Evolutionary conservation across 2,329 filamentous ascomycete species (phyloP), one percentile per base, ranked within the genome.

Genomic region (Neonectria faginata): DNA sequence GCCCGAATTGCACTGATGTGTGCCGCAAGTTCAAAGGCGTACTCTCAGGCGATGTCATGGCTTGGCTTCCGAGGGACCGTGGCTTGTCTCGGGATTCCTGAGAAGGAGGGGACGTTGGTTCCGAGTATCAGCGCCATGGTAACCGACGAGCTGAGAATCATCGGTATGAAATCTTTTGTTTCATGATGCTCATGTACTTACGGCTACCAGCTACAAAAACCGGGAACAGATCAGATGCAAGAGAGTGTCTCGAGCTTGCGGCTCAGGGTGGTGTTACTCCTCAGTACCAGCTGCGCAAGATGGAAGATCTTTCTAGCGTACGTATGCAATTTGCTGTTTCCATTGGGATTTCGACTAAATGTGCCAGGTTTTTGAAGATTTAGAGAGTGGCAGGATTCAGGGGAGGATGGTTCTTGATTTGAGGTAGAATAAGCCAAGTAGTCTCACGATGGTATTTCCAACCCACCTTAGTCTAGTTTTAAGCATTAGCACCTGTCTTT

Each of bases 21-120:
- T 22, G 62, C 72, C 1, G 67, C 68, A 2, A 71, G 66, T 56
- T 62, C 66, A 6, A 69, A 52, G 39, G 61, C 70, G 4, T 75
- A 75, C 45, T 36, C 67, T 1, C 66, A 73, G 39, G 67, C 69
- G 7, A 59, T 74, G 52, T 58, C 61, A 5, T 73, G 72, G 60
- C 57, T 77, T 14, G 70, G 66, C 1, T 74, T 74, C 39, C 64
- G 71, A 25, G 75, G 75, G 16, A 72, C 72, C 8, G 18, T 75
- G 8, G 72, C 71, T 3, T 74, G 73, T 45, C 59, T 77, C 10
- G 72, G 68, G 33, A 73, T 77, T 9, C 72, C 68, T 1, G 42
- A 65, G 48, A 27, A 50, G 3, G 57, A 56, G n/a, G 42, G 55
- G 6, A 45, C 25, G 10, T 22, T 56, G 12, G 27, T 64, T 22